These are phyloP conservation scores for Neoboletus brunneissimus DNA, from an alignment of 768 basidiomycete species.

Conservation along the genomic window DNA sequence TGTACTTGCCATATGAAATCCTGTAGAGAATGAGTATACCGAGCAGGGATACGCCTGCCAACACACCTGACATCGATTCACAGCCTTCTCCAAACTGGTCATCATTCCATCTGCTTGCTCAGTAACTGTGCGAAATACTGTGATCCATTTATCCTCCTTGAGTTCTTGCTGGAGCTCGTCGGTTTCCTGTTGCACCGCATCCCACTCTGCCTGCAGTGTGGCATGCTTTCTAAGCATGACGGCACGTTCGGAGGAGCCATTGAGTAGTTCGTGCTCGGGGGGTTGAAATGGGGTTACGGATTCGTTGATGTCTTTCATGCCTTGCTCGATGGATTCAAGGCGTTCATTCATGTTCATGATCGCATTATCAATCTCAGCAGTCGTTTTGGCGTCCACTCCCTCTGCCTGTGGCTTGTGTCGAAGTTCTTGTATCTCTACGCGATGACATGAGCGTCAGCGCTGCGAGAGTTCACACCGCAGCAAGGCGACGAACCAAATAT, in stretches of 20 bases:
- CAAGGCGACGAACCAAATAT: constrained; percentile 64
- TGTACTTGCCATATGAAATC: constrained; percentile 87
- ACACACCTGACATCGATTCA: constrained; percentile 82
- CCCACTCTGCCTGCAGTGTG: constrained; percentile 75
- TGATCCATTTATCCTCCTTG: constrained; percentile 96
- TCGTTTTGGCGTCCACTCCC: constrained; percentile 50
- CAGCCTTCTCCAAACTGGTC: constrained; percentile 90
- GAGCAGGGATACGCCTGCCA: not conserved
- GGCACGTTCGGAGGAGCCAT: constrained; percentile 37
- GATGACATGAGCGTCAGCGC: constrained; percentile 11
- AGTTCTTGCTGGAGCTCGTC: constrained; percentile 85
- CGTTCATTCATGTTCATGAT: constrained; percentile 78
- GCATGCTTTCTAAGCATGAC: constrained; percentile 72
- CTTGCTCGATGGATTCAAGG: constrained; percentile 67
- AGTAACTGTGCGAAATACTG: constrained; percentile 89
- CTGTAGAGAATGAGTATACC: constrained; percentile 35
- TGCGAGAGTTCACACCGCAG: constrained; percentile 1
- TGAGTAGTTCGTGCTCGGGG: constrained; percentile 44
- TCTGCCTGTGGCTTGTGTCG: constrained; percentile 80
- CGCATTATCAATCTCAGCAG: constrained; percentile 75
- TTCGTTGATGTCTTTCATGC: constrained; percentile 67
- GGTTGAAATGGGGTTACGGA: constrained; percentile 59
- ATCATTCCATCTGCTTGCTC: constrained; percentile 99
- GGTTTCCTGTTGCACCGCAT: constrained; percentile 73
- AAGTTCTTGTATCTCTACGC: constrained; percentile 84